Conservation (phyloP, 768 basidiomycete species). For the Russula dissimulans region DNA sequence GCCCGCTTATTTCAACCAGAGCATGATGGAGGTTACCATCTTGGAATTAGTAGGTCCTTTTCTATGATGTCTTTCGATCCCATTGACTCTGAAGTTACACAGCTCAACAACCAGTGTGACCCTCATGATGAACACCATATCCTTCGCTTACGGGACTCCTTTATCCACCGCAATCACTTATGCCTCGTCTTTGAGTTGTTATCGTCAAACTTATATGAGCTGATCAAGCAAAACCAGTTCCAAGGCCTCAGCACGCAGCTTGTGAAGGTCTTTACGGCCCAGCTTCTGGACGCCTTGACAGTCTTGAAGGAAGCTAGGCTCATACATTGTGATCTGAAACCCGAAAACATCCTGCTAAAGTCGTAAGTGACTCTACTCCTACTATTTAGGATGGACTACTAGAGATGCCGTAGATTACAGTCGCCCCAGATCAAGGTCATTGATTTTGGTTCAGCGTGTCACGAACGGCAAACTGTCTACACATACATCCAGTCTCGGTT, state of each 20-base stretch:
- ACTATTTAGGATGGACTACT: conserved; percentile 3
- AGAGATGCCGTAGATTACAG: conserved; percentile 54
- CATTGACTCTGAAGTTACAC: conserved; percentile 1
- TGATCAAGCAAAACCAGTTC: conserved; percentile 99
- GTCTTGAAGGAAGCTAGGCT: conserved; percentile 91
- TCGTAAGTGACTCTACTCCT: conserved; percentile 46
- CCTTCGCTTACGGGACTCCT: conserved; percentile 86
- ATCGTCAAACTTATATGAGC: conserved; percentile 94
- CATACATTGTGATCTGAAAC: conserved; percentile 98
- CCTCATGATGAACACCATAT: conserved; percentile 96
- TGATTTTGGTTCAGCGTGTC: conserved; percentile 98
- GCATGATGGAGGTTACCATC: conserved; percentile 99
- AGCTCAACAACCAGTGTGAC: conserved; percentile 94
- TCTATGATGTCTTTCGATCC: not conserved
- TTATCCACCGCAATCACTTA: conserved; percentile 92
- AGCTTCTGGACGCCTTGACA: conserved; percentile 84
- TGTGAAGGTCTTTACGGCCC: conserved; percentile 97
- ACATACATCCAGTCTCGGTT: conserved; percentile 99
- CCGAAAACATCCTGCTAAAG: conserved; percentile 96
- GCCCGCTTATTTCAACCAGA: conserved; percentile 98
- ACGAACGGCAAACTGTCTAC: conserved; percentile 98
- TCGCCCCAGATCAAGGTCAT: conserved; percentile 98
- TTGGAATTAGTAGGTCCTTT: conserved; percentile 76
- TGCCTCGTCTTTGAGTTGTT: conserved; percentile 97
- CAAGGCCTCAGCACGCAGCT: conserved; percentile 93